Base-by-base conservation (phyloP, 108 stramenopile genomes). In the Skeletonema menzelii region DNA sequence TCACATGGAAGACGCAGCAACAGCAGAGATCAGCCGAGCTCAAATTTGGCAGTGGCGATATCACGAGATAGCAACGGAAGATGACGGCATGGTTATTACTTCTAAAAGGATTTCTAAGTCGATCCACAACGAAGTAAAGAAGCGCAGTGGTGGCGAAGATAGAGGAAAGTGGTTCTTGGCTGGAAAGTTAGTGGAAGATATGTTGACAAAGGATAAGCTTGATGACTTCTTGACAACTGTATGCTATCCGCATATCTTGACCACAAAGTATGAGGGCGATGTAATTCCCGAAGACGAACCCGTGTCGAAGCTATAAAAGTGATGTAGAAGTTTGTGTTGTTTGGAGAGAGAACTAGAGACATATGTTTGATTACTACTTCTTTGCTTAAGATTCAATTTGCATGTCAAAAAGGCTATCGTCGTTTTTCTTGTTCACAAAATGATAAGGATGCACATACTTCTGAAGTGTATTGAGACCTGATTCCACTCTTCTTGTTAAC, bases 1-100 rank as follows among this genome's bases (percentile, higher is more conserved):
- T 64, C 80, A 85, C 69, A 97, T 97, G 97, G 97, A 97, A 72
- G 97, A 97, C 84, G 96, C 96, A 4, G 97, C 97, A 32, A 97
- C 97, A 34, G 97, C 97, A 12, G 97, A 97, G 79, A 97, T 97
- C 57, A 93, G 91, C 69, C 85, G 97, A 14, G 95, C 88, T 20
- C 97, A 97, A 73, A 91, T 95, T 70, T 95, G 94, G 94, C 89
- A 90, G 69, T 95, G 94, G 94, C 76, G 86, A 57, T 61, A 79
- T 44, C 90, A 91, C 61, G 86, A 85, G n/a, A 82, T 87, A 12
- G 56, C 69, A 46, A 95, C 91, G 1, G 79, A 85, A 68, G 94
- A 95, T 80, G 88, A 95, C 62, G 81, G 84, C 15, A 65, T 80
- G 27, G 64, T 69, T 15, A 88, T 95, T 53, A 84, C 91, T 0